phyloP scores from a whole-genome alignment of 805 yeast genomes.

The Clavispora asparagi region DNA sequence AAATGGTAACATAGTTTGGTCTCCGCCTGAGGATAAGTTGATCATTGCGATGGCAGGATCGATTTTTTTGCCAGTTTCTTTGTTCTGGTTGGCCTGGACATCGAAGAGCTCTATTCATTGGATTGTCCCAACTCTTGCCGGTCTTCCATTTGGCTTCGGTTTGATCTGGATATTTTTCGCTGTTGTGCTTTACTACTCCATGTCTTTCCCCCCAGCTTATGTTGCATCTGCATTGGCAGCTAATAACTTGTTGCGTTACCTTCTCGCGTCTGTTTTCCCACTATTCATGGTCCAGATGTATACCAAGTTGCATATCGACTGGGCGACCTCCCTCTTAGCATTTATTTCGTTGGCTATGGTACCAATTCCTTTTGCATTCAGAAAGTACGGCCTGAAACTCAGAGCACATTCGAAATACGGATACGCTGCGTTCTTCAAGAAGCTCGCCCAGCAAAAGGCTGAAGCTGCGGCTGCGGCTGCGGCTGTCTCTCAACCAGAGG shows the following conservation, averaged over 20 bases:
- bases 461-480: conserved; percentile 10
- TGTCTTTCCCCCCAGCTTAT: conserved; percentile 66
- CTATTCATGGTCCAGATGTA: conserved; percentile 84
- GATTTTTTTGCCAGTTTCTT: conserved; percentile 52
- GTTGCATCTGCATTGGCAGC: conserved; percentile 91
- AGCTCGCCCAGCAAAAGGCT: conserved; percentile 17
- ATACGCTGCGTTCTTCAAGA: conserved; percentile 40
- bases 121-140: conserved; percentile 74
- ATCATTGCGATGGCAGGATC: conserved; percentile 64
- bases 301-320: conserved; percentile 59
- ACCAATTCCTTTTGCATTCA: conserved; percentile 72
- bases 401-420: conserved; percentile 58
- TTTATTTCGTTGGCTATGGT: conserved; percentile 64
- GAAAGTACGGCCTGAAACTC: conserved; percentile 50
- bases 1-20: conserved; percentile 49
- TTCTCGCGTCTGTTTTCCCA: conserved; percentile 76
- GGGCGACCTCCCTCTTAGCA: conserved; percentile 72
- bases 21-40: conserved; percentile 58
- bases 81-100: conserved; percentile 77
- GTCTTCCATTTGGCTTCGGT: conserved; percentile 75
- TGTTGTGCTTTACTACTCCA: conserved; percentile 61
- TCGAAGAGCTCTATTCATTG: conserved; percentile 57
- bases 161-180: conserved; percentile 67
- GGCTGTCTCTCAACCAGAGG: neutral
- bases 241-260: conserved; percentile 71